phyloP scores from a whole-genome alignment of 75 land plant genomes.

The Selaginella moellendorffii region DNA sequence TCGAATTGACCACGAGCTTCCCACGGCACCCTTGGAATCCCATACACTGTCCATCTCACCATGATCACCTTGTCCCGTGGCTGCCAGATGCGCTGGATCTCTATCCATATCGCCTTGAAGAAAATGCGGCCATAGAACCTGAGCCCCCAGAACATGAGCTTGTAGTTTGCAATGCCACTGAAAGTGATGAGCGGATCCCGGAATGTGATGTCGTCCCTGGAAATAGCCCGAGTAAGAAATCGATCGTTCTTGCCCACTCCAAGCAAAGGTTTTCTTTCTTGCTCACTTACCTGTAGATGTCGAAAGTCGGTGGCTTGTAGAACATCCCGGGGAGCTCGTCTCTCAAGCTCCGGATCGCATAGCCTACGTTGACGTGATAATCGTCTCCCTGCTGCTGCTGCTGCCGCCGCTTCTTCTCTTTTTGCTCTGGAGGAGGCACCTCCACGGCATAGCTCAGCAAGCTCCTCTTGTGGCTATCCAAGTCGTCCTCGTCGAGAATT shows the following conservation, averaged over 20 bases:
- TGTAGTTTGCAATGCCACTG: constrained; percentile 63
- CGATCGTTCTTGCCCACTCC: too few species aligned
- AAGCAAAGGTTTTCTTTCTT: too few species aligned
- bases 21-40: constrained; percentile 76
- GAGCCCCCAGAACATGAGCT: constrained; percentile 64
- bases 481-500: too few species aligned
- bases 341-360: constrained; percentile 70
- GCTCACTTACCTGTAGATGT: constrained; percentile 82
- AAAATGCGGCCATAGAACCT: constrained; percentile 66
- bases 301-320: constrained; percentile 57
- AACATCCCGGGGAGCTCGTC: constrained; percentile 78
- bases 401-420: too few species aligned
- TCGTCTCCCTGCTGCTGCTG: constrained; percentile 36
- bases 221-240: too few species aligned
- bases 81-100: constrained; percentile 69
- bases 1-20: constrained; percentile 73
- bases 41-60: constrained; percentile 77
- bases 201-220: constrained; percentile 82
- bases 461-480: too few species aligned
- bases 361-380: constrained; percentile 66
- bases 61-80: constrained; percentile 66
- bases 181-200: constrained; percentile 77
- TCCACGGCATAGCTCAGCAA: too few species aligned
- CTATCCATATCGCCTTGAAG: constrained; percentile 72
- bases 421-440: constrained; percentile 31